Conservation (phyloP, 805 yeast species). For the Saccharomycopsis capsularis region DNA sequence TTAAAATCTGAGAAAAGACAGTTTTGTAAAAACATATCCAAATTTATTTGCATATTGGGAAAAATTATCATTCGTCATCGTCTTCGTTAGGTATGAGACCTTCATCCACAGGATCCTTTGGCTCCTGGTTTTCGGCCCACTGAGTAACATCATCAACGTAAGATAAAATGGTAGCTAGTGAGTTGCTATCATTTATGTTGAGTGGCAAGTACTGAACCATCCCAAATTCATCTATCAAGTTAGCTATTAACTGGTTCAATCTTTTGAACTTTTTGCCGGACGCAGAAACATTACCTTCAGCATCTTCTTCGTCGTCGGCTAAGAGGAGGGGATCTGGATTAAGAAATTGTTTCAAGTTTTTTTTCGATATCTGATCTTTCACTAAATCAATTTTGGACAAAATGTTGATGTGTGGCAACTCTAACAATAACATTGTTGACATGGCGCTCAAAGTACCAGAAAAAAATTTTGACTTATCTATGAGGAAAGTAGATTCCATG, state of each 20-base stretch:
- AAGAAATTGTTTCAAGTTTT: constrained; percentile 73
- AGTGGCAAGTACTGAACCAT: constrained; percentile 96
- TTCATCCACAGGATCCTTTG: constrained; percentile 88
- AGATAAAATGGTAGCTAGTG: constrained; percentile 75
- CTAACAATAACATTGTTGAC: constrained; percentile 96
- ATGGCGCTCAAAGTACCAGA: constrained; percentile 94
- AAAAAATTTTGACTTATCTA: constrained; percentile 87
- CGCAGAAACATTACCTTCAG: constrained; percentile 29
- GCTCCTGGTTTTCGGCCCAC: constrained; percentile 96
- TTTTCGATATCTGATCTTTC: constrained; percentile 67
- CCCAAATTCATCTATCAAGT: constrained; percentile 92
- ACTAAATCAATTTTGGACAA: constrained; percentile 82
- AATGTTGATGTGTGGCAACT: constrained; percentile 89
- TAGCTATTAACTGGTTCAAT: constrained; percentile 77
- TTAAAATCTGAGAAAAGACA: too few relatives aligned
- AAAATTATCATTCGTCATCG: constrained; percentile 23
- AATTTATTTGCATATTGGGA: too few relatives aligned
- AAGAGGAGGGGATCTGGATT: constrained; percentile 87
- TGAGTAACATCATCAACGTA: constrained; percentile 96
- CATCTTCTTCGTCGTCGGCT: constrained; percentile 41
- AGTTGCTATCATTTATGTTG: constrained; percentile 68
- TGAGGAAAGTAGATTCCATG: constrained; percentile 87
- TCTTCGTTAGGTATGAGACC: constrained; percentile 27
- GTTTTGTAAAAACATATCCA: too few relatives aligned
- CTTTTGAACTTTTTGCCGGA: constrained; percentile 54